phyloP scores from a whole-genome alignment of 75 land plant species.

The Cryptomeria japonica region DNA sequence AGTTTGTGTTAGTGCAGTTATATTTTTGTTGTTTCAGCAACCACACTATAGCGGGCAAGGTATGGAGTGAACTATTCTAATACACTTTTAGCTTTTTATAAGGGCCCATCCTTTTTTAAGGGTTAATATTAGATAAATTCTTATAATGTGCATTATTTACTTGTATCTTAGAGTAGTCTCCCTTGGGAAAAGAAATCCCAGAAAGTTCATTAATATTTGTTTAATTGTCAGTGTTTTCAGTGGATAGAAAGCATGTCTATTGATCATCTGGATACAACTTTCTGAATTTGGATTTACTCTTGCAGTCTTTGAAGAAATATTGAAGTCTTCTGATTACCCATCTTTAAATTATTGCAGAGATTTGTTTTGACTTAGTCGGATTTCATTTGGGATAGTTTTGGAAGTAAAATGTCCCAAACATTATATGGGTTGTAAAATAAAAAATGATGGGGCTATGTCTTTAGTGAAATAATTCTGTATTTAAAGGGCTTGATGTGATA shows the following conservation, averaged over 20 bases:
- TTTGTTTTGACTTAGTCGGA: not conserved
- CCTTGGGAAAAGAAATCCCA: not conserved
- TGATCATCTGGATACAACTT: not conserved
- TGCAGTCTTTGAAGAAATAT: not conserved
- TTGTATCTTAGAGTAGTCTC: not conserved
- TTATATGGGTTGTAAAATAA: not conserved
- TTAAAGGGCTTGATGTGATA: not conserved
- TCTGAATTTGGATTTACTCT: not conserved
- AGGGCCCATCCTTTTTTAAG: not conserved
- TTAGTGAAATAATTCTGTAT: not conserved
- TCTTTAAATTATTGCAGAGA: not conserved
- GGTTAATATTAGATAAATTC: not conserved
- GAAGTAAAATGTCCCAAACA: not conserved
- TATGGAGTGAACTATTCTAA: not conserved
- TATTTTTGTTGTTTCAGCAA: conserved; percentile 9
- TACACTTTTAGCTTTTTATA: not conserved
- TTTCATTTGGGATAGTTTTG: not conserved
- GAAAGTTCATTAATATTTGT: not conserved
- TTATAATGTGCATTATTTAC: not conserved
- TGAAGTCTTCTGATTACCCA: not conserved
- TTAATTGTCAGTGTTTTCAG: not conserved
- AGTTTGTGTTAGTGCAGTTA: conserved; percentile 1
- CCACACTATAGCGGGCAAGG: not conserved
- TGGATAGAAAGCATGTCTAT: not conserved
- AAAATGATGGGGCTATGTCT: not conserved